These are phyloP conservation scores for Pelargonium cotyledonis DNA, from an alignment of 441 rosid genomes.

Conservation along the genomic window DNA sequence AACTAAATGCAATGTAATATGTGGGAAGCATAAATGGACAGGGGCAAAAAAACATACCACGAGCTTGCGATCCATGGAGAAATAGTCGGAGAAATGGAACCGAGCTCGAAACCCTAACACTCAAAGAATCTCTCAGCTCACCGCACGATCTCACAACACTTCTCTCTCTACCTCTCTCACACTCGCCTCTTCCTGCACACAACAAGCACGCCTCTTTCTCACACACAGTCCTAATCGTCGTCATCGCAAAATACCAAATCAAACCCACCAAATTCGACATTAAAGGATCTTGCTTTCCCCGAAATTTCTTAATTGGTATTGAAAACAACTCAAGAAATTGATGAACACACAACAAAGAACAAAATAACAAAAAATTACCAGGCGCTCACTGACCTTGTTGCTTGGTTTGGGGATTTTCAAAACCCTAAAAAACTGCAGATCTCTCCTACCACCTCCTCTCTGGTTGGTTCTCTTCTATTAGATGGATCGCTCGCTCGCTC, in stretches of 20 bases:
- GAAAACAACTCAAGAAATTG: neutral
- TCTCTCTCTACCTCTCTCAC: conserved; percentile 59
- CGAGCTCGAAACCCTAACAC: conserved; percentile 43
- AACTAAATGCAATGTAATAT: neutral
- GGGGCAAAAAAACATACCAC: conserved; percentile 51
- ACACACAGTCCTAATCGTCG: conserved; percentile 34
- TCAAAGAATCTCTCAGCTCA: conserved; percentile 28
- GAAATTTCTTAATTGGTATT: neutral
- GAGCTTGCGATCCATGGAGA: conserved; percentile 78
- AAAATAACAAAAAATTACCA: neutral
- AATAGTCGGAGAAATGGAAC: conserved; percentile 17
- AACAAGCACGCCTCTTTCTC: conserved; percentile 85
- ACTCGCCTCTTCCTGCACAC: conserved; percentile 63
- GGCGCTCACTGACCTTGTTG: conserved; percentile 3
- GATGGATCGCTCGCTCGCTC: no score
- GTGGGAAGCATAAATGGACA: neutral
- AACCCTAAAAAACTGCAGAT: neutral
- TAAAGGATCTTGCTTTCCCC: conserved; percentile 9
- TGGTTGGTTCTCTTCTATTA: neutral
- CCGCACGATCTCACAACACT: conserved; percentile 32
- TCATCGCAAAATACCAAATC: conserved; percentile 54
- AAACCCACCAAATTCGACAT: conserved; percentile 31
- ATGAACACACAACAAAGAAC: neutral
- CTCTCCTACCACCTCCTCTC: conserved; percentile 1
- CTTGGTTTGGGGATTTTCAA: neutral